Base-by-base conservation (phyloP, 257 asterid genomes). In the Henckelia pumila region DNA sequence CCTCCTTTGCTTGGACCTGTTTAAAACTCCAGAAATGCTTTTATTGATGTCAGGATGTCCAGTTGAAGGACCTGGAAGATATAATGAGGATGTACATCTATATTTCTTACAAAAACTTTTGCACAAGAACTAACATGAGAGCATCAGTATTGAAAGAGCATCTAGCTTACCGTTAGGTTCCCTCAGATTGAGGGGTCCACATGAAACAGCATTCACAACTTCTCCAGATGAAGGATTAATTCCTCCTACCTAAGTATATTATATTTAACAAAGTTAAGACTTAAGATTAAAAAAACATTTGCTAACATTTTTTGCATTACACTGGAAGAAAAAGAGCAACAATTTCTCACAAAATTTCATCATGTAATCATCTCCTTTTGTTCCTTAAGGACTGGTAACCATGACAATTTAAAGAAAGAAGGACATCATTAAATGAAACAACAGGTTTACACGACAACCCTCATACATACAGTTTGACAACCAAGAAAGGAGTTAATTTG, bases 31-130 rank as follows among this genome's bases (percentile, higher is more conserved):
- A 76, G 35, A 56, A 60, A 56, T 26, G 55, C 55, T 62, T 74
- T 63, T 71, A 22, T 24, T 63, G 52, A 44, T 64, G 60, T 40
- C 71, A 56, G 24, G 49, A 11, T 61, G 47, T 59, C 70, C 67
- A n/a, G 72, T 56, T 67, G 73, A 69, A 68, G 72, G 67, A 59
- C 74, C 88, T 76, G 83, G 73, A 66, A 32, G 56, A 56, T 50
- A 50, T 56, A 69, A 59, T n/a, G n/a, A n/a, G n/a, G n/a, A n/a
- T n/a, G n/a, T n/a, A 66, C 56, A 59, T 40, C 47, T 29, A 44
- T 33, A 50, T 57, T 53, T 21, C 59, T 7, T 28, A 61, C 40
- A 72, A 56, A 32, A 63, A 23, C 8, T 13, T 47, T 21, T 21
- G 67, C 32, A 6, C 14, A 37, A 35, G 21, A 37, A 63, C 24